Conservation (phyloP, 2,329 filamentous ascomycete species). For the Chrysoporthe cubensis region DNA sequence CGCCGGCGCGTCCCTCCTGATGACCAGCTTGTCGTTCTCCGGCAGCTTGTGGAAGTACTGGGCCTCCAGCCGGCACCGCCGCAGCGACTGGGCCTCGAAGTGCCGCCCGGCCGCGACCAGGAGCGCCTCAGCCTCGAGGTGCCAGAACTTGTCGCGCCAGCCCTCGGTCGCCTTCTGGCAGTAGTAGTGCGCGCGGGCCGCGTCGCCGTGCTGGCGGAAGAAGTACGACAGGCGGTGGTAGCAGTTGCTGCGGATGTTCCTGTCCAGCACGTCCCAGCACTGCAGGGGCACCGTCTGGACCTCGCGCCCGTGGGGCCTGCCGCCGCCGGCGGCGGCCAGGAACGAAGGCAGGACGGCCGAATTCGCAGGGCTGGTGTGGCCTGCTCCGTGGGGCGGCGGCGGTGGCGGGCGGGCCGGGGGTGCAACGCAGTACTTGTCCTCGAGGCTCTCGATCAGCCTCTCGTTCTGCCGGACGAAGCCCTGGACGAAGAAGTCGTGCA, state of each 20-base stretch:
- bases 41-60: conserved; percentile 27
- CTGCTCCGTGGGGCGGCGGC: no score
- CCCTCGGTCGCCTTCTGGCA: conserved; percentile 22
- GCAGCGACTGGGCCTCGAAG: conserved; percentile 28
- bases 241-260: conserved; percentile 29
- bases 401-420: not conserved
- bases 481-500: conserved; percentile 26
- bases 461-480: conserved; percentile 25
- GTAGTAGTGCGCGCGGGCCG: not conserved
- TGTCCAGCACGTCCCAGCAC: conserved; percentile 28
- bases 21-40: conserved; percentile 17
- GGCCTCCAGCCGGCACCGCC: conserved; percentile 26
- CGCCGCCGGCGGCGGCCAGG: not conserved
- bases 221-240: conserved; percentile 26
- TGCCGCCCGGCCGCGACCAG: conserved; percentile 22
- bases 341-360: no score
- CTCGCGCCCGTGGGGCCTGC: not conserved
- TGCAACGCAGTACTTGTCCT: conserved; percentile 22
- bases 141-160: conserved; percentile 27
- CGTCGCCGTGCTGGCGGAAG: conserved; percentile 6
- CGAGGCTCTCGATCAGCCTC: conserved; percentile 22
- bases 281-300: conserved; percentile 2
- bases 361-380: not conserved
- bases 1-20: not conserved
- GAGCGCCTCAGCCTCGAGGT: conserved; percentile 24